Evolutionary conservation across 176 grass and related monocot species (phyloP).

Genomic region (Zoysia japonica): DNA sequence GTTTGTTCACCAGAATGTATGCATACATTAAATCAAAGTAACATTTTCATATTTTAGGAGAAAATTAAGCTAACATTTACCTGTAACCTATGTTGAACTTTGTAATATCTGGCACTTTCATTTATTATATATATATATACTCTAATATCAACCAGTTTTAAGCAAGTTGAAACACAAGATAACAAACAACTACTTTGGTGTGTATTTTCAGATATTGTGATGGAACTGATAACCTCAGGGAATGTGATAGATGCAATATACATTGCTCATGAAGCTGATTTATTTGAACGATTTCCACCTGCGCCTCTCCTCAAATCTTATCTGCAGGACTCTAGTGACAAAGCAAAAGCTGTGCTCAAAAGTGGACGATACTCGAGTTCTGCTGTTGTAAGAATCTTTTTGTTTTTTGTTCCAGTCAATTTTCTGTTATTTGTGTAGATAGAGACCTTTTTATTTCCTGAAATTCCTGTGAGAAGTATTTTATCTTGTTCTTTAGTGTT

Average conservation of each 20-base stretch:
- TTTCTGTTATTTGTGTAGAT: constrained; percentile 2
- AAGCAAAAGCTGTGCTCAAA: constrained; percentile 57
- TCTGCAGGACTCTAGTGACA: constrained; percentile 53
- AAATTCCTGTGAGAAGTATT: neutral
- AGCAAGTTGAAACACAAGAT: constrained; percentile 23
- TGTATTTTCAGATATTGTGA: constrained; percentile 61
- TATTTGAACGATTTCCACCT: constrained; percentile 59
- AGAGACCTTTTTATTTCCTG: neutral
- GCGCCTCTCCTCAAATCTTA: constrained; percentile 62
- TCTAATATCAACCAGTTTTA: neutral
- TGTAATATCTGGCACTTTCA: neutral
- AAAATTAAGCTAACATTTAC: neutral
- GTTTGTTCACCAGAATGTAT: neutral
- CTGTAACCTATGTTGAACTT: neutral
- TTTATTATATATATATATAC: constrained; percentile 14
- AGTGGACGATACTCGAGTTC: constrained; percentile 52
- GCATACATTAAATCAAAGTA: constrained; percentile 2
- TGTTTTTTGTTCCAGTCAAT: neutral
- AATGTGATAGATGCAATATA: constrained; percentile 71
- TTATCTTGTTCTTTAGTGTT: neutral
- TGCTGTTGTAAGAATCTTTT: constrained; percentile 53
- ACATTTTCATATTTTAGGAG: neutral
- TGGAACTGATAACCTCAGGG: constrained; percentile 57
- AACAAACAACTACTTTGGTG: constrained; percentile 26
- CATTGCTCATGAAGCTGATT: constrained; percentile 64